These are phyloP conservation scores for Penicilliopsis zonata DNA, from an alignment of 495 filamentous ascomycete species.

Conservation along the genomic window DNA sequence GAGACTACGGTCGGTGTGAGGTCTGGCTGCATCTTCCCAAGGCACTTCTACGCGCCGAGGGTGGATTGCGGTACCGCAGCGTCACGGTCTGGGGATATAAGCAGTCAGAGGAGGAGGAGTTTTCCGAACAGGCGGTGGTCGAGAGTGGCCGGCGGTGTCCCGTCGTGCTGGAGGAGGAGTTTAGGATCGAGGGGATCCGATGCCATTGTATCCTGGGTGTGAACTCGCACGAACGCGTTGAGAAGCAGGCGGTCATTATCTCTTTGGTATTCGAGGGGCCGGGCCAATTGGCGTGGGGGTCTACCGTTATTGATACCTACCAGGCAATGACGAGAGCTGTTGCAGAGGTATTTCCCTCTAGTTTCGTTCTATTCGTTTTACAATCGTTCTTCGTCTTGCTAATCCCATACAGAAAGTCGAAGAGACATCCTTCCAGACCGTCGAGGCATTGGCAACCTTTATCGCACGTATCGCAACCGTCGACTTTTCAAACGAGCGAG, in stretches of 20 bases:
- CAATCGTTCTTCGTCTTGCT: constrained; percentile 4
- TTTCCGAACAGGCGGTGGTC: constrained; percentile 6
- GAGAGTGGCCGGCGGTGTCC: constrained; percentile 12
- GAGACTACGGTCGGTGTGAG: constrained; percentile 25
- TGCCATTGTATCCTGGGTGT: constrained; percentile 43
- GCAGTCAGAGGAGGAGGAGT: constrained; percentile 5
- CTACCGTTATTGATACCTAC: constrained; percentile 29
- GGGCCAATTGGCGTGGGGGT: constrained; percentile 28
- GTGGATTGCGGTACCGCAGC: constrained; percentile 28
- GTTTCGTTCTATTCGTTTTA: constrained; percentile 2
- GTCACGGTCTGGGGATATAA: constrained; percentile 28
- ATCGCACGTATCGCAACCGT: constrained; percentile 40
- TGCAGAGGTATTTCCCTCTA: constrained; percentile 24
- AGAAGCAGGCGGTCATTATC: constrained; percentile 44
- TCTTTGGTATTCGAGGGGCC: constrained; percentile 34
- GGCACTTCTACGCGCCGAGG: constrained; percentile 28
- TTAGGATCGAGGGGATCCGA: constrained; percentile 30
- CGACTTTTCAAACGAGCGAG: constrained; percentile 36
- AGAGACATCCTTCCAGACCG: constrained; percentile 39
- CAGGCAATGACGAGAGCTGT: constrained; percentile 31
- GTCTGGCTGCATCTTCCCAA: constrained; percentile 30
- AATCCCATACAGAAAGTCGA: constrained; percentile 48
- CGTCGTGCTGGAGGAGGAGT: constrained; percentile 32
- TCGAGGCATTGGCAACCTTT: constrained; percentile 43
- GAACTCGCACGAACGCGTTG: constrained; percentile 44